Evolutionary conservation across 2,329 filamentous ascomycete genomes (phyloP).

Genomic region (Sporothrix phasma): DNA sequence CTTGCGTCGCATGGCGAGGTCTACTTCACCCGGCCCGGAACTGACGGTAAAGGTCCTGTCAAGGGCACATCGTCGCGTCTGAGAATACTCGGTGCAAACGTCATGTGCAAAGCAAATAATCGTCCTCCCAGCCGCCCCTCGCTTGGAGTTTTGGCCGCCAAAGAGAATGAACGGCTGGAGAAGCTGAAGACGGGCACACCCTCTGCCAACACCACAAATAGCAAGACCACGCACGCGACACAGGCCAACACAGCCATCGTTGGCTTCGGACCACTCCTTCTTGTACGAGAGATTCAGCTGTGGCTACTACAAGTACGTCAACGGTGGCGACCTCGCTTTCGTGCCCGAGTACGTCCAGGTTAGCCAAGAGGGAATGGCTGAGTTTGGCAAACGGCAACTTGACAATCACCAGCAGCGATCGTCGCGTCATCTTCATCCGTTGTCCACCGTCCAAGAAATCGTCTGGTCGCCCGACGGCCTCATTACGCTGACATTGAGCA

Average conservation of each 20-base stretch:
- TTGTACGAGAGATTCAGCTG: slow-evolving; percentile 22
- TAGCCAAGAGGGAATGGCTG: slow-evolving; percentile 23
- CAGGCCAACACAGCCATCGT: not conserved
- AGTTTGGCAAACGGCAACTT: slow-evolving; percentile 36
- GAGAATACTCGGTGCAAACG: slow-evolving; percentile 21
- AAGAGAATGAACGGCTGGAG: slow-evolving; percentile 16
- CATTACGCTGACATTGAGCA: slow-evolving; percentile 40
- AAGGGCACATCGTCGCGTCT: slow-evolving; percentile 22
- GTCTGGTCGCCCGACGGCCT: slow-evolving; percentile 29
- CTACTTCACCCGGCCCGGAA: not conserved
- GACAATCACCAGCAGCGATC: slow-evolving; percentile 28
- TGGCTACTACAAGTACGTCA: slow-evolving; percentile 38
- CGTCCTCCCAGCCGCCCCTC: slow-evolving; percentile 15
- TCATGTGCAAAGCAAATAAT: slow-evolving; percentile 25
- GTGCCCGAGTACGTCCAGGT: slow-evolving; percentile 30
- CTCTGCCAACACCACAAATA: not conserved
- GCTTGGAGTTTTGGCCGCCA: slow-evolving; percentile 17
- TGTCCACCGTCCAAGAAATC: slow-evolving; percentile 38
- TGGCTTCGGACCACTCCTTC: slow-evolving; percentile 16
- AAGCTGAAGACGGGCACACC: not conserved
- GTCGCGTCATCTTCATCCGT: slow-evolving; percentile 37
- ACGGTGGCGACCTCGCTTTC: slow-evolving; percentile 30
- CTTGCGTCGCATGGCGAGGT: slow-evolving; percentile 27
- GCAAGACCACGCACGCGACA: not conserved
- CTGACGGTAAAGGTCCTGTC: not conserved